phyloP scores from a whole-genome alignment of 1,284 basidiomycete genomes.

The Cryptococcus wingfieldii region DNA sequence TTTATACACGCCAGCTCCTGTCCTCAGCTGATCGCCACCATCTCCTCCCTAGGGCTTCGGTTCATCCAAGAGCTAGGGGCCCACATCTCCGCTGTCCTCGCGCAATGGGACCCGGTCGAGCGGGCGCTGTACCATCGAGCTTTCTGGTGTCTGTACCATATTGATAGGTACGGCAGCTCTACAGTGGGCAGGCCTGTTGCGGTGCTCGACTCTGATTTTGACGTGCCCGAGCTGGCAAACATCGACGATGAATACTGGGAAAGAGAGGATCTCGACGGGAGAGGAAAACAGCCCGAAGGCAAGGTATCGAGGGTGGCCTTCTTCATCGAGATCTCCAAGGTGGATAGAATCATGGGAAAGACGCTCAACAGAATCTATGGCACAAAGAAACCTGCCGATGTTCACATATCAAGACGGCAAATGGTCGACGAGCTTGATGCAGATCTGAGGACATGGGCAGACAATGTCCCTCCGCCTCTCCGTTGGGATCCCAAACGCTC shows the following conservation, averaged over 20 bases:
- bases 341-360: slow-evolving; percentile 68
- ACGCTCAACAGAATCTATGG: slow-evolving; percentile 69
- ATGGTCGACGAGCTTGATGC: slow-evolving; percentile 66
- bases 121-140: slow-evolving; percentile 70
- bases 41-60: slow-evolving; percentile 65
- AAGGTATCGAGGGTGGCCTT: slow-evolving; percentile 52
- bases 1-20: slow-evolving; percentile 59
- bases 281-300: slow-evolving; percentile 58
- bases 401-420: slow-evolving; percentile 60
- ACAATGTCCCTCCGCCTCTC: slow-evolving; percentile 63
- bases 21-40: slow-evolving; percentile 66
- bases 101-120: slow-evolving; percentile 47
- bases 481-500: slow-evolving; percentile 69
- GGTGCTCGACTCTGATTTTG: slow-evolving; percentile 79
- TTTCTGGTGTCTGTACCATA: slow-evolving; percentile 62
- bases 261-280: slow-evolving; percentile 51
- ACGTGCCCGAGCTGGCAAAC: slow-evolving; percentile 69
- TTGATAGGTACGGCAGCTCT: slow-evolving; percentile 59
- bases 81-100: slow-evolving; percentile 38
- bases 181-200: slow-evolving; percentile 75
- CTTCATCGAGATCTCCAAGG: slow-evolving; percentile 64
- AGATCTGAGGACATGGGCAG: slow-evolving; percentile 69
- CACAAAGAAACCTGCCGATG: slow-evolving; percentile 57
- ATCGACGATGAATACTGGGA: slow-evolving; percentile 83
- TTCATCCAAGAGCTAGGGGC: slow-evolving; percentile 53